Evolutionary conservation across 2,329 filamentous ascomycete genomes (phyloP).

Genomic region (Helicocarpus griseus): DNA sequence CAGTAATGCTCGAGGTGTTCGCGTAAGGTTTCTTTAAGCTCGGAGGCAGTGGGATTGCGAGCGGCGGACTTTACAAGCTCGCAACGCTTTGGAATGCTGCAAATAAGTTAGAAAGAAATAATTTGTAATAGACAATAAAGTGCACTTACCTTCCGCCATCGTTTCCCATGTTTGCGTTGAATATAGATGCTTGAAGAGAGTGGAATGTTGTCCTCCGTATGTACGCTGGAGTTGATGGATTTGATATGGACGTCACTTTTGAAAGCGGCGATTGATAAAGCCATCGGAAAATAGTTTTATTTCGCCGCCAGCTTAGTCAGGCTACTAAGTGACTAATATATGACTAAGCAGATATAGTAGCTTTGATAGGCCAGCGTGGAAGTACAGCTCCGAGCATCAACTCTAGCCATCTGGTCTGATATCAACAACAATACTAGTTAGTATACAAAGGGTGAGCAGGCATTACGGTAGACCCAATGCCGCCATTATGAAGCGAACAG

Average conservation of each 20-base stretch:
- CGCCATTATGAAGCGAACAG: constrained; percentile 28
- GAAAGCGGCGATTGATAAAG: neutral
- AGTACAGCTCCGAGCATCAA: neutral
- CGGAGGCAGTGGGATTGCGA: constrained; percentile 67
- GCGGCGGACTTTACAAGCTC: constrained; percentile 94
- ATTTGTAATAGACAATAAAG: neutral
- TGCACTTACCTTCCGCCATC: constrained; percentile 67
- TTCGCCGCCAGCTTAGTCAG: neutral
- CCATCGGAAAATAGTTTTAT: neutral
- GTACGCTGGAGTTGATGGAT: neutral
- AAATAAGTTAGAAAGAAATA: constrained; percentile 3
- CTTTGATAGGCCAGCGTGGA: neutral
- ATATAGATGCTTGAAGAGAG: neutral
- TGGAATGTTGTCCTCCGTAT: neutral
- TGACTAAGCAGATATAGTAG: too few relatives aligned
- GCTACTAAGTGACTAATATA: neutral
- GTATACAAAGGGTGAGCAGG: neutral
- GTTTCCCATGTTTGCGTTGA: constrained; percentile 67
- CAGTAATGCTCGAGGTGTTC: constrained; percentile 82
- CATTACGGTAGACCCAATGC: constrained; percentile 7
- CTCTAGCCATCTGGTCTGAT: constrained; percentile 2
- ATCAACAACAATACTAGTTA: neutral
- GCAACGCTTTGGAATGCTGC: constrained; percentile 79
- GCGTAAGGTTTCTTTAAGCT: constrained; percentile 78
- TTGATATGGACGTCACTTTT: neutral